Base-by-base conservation (phyloP, 257 asterid species). In the Sherardia arvensis region DNA sequence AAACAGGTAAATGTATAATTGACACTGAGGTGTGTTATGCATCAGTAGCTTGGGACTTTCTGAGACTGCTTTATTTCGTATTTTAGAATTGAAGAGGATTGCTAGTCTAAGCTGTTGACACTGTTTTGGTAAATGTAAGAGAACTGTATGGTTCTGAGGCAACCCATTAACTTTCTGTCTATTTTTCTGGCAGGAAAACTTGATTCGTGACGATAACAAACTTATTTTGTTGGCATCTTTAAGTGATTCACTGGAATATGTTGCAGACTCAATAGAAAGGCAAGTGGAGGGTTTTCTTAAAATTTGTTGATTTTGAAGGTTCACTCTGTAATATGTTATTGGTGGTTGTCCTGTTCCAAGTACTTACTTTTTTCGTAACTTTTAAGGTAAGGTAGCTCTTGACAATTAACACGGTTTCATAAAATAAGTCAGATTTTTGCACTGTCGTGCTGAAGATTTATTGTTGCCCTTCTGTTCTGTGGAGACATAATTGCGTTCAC, bases 241-340 rank as follows among this genome's bases (percentile, higher is more conserved):
- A 79, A 87, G 99, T 51, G 99, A 93, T 81, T 93, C 99, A 67
- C 65, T 93, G 84, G 99, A 93, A 77, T 93, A 85, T 79, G 84
- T 93, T 65, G 97, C 99, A 27, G 96, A 90, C 61, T 87, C 96
- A 33, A 86, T 93, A 78, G 97, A 90, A 81, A 87, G 99, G 99
- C 79, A 78, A 83, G 86, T 78, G 71, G 25, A n/a, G 28, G 47
- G 59, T 14, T 2, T 0, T 12, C 22, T 17, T 36, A 6, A 18
- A 17, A 14, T 47, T 63, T 45, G 26, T 60, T 61, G 51, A 43
- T 32, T 15, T 11, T 28, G 26, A 8, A 49, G 30, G n/a, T 4
- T 62, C n/a, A 11, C 17, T 10, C 36, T 28, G 18, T 20, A 17
- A 7, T 27, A 25, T 9, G 58, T 48, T 27, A 8, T 43, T 43